Conservation (phyloP, 352 stramenopile species). For the Aphanomyces cochlioides region DNA sequence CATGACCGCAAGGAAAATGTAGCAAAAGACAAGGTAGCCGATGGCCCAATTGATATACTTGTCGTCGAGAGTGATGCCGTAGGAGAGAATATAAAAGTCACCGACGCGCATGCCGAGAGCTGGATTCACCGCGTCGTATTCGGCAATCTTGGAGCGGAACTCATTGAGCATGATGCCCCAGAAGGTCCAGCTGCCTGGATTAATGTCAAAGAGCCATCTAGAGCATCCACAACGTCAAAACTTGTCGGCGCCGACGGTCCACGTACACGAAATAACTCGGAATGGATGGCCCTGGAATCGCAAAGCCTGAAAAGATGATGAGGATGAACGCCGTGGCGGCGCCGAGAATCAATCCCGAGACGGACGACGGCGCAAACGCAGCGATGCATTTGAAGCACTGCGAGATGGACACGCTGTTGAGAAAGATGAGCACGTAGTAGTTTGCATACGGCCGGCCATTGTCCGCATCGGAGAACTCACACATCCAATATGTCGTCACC, state of each 20-base stretch:
- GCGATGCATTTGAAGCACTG: slow-evolving; percentile 24
- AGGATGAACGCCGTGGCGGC: slow-evolving; percentile 14
- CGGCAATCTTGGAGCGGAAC: slow-evolving; percentile 3
- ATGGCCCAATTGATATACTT: slow-evolving; percentile 10
- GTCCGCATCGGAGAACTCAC: slow-evolving; percentile 4
- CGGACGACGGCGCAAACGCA: slow-evolving; percentile 11
- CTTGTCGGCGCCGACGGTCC: too few species aligned
- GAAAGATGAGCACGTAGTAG: slow-evolving; percentile 22
- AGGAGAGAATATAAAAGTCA: slow-evolving; percentile 22
- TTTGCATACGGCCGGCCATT: slow-evolving; percentile 2
- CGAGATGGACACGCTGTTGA: slow-evolving; percentile 18
- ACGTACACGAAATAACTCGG: slow-evolving; percentile 16
- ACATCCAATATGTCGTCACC: slow-evolving; percentile 29
- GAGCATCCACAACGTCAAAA: too few species aligned
- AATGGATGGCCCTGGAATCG: slow-evolving; percentile 16
- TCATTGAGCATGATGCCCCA: slow-evolving; percentile 27
- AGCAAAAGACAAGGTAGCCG: slow-evolving; percentile 1
- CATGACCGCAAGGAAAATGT: slow-evolving; percentile 24
- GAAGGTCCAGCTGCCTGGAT: slow-evolving; percentile 29
- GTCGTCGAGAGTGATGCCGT: background rate
- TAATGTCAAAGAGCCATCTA: slow-evolving; percentile 27
- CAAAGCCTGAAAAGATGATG: slow-evolving; percentile 30
- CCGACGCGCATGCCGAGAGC: slow-evolving; percentile 13
- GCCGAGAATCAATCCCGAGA: slow-evolving; percentile 15
- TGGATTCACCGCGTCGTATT: background rate